Percentiles rank a stretch among this genome's conserved stretches.
These are phyloP conservation scores for Monilinia laxa DNA, from an alignment of 2,329 filamentous ascomycete genomes.

Conservation along the genomic window DNA sequence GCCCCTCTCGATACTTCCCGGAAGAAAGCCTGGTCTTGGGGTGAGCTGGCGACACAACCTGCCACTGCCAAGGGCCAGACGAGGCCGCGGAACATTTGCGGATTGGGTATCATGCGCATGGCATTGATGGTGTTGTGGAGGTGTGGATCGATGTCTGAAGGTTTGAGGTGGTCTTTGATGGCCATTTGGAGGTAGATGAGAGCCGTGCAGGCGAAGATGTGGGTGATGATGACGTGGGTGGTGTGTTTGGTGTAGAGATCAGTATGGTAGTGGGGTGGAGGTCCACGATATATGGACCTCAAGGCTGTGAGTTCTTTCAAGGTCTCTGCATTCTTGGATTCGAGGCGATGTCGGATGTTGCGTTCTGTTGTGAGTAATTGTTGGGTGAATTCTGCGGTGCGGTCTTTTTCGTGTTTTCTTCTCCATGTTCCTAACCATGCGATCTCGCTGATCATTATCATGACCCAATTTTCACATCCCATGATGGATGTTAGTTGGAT, in stretches of 20 bases:
- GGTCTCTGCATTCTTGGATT: constrained; percentile 11
- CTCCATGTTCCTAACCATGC: constrained; percentile 57
- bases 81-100: constrained; percentile 25
- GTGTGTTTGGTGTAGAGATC: constrained; percentile 22
- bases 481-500: constrained; percentile 51
- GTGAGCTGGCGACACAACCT: constrained; percentile 29
- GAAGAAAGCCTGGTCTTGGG: constrained; percentile 29
- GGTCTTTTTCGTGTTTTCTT: constrained; percentile 47
- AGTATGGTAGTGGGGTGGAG: constrained; percentile 5
- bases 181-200: constrained; percentile 30
- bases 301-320: constrained; percentile 6
- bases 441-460: constrained; percentile 53
- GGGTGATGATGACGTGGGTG: constrained; percentile 25
- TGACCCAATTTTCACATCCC: constrained; percentile 56
- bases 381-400: constrained; percentile 32
- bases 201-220: constrained; percentile 28
- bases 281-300: background rate
- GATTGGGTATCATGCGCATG: constrained; percentile 25
- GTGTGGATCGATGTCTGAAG: constrained; percentile 6
- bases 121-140: constrained; percentile 26
- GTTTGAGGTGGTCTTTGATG: background rate
- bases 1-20: background rate
- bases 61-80: constrained; percentile 31
- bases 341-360: constrained; percentile 3
- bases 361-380: constrained; percentile 1